Evolutionary conservation across 2,329 filamentous ascomycete genomes (phyloP).

Genomic region (Pseudopithomyces maydicus): DNA sequence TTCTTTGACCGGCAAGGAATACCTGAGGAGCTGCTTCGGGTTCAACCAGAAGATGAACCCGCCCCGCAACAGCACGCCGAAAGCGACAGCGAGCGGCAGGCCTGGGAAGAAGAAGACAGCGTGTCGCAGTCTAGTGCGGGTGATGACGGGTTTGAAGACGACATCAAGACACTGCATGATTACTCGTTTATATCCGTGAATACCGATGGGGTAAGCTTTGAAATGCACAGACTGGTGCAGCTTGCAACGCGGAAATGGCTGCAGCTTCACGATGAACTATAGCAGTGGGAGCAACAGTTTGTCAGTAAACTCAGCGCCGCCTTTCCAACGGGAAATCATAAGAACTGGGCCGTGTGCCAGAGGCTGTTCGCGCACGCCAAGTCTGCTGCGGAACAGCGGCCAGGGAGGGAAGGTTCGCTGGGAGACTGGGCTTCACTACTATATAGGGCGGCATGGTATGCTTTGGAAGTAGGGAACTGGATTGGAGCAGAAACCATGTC

Average conservation of each 20-base stretch:
- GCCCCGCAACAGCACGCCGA: neutral
- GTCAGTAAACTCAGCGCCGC: constrained; percentile 29
- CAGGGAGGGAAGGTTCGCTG: neutral
- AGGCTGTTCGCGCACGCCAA: constrained; percentile 38
- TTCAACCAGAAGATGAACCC: neutral
- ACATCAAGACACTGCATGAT: constrained; percentile 41
- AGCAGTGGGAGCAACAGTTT: constrained; percentile 37
- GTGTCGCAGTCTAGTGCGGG: neutral
- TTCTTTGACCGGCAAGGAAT: constrained; percentile 20
- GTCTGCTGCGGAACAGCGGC: constrained; percentile 5
- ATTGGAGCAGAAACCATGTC: constrained; percentile 9
- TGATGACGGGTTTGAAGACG: constrained; percentile 23
- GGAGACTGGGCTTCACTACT: constrained; percentile 11
- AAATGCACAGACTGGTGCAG: constrained; percentile 54
- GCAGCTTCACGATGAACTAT: constrained; percentile 15
- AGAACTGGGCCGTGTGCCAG: constrained; percentile 41
- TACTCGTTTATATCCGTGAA: constrained; percentile 44
- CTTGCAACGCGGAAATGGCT: constrained; percentile 33
- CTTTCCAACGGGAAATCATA: constrained; percentile 35
- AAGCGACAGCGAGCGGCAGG: neutral
- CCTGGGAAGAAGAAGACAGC: neutral
- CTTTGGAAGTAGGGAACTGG: constrained; percentile 5
- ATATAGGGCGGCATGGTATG: constrained; percentile 16
- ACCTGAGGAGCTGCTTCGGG: constrained; percentile 26
- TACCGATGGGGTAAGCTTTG: constrained; percentile 32